Base-by-base conservation (phyloP, 1,284 basidiomycete species). In the Anthracocystis panici-leucophaei region DNA sequence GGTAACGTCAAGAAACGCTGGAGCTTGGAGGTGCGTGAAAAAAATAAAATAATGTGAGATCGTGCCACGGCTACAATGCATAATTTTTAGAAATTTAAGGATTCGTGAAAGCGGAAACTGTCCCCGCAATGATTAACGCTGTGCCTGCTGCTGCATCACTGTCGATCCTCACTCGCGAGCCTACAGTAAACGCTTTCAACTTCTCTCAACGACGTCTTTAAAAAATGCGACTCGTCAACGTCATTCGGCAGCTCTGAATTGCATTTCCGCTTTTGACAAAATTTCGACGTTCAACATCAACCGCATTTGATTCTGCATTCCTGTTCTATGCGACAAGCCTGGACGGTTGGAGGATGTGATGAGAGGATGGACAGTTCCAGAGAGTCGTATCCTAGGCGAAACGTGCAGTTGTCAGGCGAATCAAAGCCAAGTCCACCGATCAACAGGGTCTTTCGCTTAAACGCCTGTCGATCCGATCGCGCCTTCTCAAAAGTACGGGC, bases 361-460 rank as follows among this genome's bases (percentile, higher is more conserved):
- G 12, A 27, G 25, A 27, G 25, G 25, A 27, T 18, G 23, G 25
- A 18, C 14, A 16, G 10, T 12, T 9, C 9, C 20, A 45, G 44
- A 12, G 8, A 14, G 23, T 1, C 7, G 45, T 5, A n/a, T 16
- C 46, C 20, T 27, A 29, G 27, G 27, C 18, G 12, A 10, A n/a
- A 16, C 23, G 23, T 14, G 35, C 35, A 0, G 12, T 27, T 46
- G 45, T 18, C 25, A 46, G 45, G 45, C 45, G 41, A 27, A 27
- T 46, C 23, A 20, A 27, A 16, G 23, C 14, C 40, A 23, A 31
- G 40, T 5, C 31, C 45, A 57, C 55, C 52, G 64, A 65, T 65
- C 64, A 60, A 56, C 54, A 65, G 64, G 64, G 64, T 65, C 64
- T 56, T 56, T 59, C 57, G 46, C 52, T 56, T 59, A 65, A 65